phyloP scores from a whole-genome alignment of 352 stramenopile genomes.

The Pythium biforme region DNA sequence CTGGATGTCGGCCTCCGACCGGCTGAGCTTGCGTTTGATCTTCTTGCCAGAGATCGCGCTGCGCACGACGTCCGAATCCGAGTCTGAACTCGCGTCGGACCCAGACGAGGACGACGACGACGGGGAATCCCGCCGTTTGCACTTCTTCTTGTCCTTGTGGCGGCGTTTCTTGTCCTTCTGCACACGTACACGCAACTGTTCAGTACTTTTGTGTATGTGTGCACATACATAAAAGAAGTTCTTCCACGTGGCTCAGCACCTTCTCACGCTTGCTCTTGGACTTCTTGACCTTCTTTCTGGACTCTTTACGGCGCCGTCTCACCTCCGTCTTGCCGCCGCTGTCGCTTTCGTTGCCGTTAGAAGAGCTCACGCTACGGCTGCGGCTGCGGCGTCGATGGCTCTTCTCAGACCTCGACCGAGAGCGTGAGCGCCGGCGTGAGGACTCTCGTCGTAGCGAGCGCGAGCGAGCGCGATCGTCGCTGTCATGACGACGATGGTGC shows the following conservation, averaged over 20 bases:
- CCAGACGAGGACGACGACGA: slow-evolving; percentile 1
- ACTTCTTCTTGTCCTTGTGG: slow-evolving; percentile 34
- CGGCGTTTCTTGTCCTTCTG: slow-evolving; percentile 11
- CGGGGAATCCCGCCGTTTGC: slow-evolving; percentile 1
- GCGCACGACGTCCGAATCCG: slow-evolving; percentile 64
- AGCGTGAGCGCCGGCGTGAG: neutral
- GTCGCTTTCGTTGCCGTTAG: slow-evolving; percentile 16
- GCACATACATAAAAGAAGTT: too few relatives aligned
- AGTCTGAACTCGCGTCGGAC: slow-evolving; percentile 28
- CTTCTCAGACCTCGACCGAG: slow-evolving; percentile 5
- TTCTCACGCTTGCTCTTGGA: slow-evolving; percentile 35
- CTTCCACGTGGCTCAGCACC: neutral
- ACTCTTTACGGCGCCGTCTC: slow-evolving; percentile 24
- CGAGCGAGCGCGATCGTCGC: neutral
- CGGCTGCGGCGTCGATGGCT: neutral
- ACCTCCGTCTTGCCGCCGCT: slow-evolving; percentile 18
- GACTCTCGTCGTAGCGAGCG: slow-evolving; percentile 13
- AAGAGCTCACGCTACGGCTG: slow-evolving; percentile 1
- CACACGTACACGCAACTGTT: neutral
- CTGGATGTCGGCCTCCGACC: slow-evolving; percentile 55
- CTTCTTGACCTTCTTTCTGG: slow-evolving; percentile 44
- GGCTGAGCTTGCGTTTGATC: slow-evolving; percentile 78
- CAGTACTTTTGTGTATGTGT: too few relatives aligned
- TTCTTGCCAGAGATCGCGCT: slow-evolving; percentile 87
- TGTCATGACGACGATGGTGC: neutral